Base-by-base conservation (phyloP, 306 rosid species). In the Coriaria nepalensis region DNA sequence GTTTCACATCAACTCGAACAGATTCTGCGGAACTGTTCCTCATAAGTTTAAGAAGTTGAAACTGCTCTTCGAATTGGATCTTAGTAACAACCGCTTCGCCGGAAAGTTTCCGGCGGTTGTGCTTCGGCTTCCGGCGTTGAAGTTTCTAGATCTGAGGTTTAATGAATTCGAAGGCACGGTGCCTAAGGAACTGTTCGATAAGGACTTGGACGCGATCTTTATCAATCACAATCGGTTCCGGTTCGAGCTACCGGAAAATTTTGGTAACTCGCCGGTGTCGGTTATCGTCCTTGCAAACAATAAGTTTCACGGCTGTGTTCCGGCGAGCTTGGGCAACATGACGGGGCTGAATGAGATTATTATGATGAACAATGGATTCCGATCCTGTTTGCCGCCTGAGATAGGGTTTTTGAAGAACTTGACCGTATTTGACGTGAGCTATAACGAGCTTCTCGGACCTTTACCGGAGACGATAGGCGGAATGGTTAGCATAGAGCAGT, bases 91-190 rank as follows among this genome's bases (percentile, higher is more conserved):
- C 15, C 71, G 98, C 14, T 85, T 90, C 46, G 95, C 87, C 43
- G 98, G 98, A 0, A 81, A 67, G 69, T 90, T 90, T 7, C 98
- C 98, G 0, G 57, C 4, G 8, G 98, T 90, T 20, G 87, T 90
- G 37, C 68, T 90, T 37, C 35, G 57, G 45, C 66, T 90, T 5
- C 95, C 98, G 11, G 4, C 39, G 50, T 77, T 90, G 8, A 90
- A 85, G 52, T 90, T 90, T 52, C 45, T 90, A 70, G 98, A 90
- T 85, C 87, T 90, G 76, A 85, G 98, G 60, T 90, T 77, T 13
- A 90, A 90, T 33, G 98, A 90, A 48, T 90, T 90, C n/a, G 98
- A 90, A 62, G 98, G 98, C 5, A 71, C 87, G 2, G 98, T 90
- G 0, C 98, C 98, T 0, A 77, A 8, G 4, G 87, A 82, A 68